Evolutionary conservation across 2,329 filamentous ascomycete species (phyloP).

Genomic region (Cladosporium sp.): DNA sequence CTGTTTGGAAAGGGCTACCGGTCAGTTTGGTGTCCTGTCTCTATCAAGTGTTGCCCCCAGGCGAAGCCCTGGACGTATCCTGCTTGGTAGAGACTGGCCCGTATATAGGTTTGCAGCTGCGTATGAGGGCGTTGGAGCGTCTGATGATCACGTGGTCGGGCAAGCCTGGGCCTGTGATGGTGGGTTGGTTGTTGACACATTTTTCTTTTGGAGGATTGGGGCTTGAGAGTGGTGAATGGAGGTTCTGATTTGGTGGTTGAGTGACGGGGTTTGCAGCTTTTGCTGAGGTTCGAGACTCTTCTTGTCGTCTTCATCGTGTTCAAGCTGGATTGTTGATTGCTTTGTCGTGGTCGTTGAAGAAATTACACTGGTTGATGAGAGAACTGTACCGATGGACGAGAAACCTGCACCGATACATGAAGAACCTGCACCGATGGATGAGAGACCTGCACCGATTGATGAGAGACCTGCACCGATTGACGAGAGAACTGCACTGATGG

Average conservation of each 20-base stretch:
- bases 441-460: too few species aligned
- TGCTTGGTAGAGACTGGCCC: not conserved
- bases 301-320: not conserved
- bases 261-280: not conserved
- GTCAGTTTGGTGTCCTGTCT: not conserved
- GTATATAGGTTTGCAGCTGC: slow-evolving; percentile 5
- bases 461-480: too few species aligned
- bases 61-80: not conserved
- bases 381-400: too few species aligned
- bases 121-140: slow-evolving; percentile 7
- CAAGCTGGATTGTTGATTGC: not conserved
- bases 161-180: slow-evolving; percentile 1
- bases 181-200: not conserved
- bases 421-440: too few species aligned
- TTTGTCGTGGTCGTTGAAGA: not conserved
- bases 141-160: not conserved
- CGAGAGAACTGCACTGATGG: not conserved
- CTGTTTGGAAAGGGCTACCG: not conserved
- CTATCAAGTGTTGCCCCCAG: slow-evolving; percentile 1
- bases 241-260: not conserved
- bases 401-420: too few species aligned
- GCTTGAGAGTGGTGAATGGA: not conserved
- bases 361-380: too few species aligned
- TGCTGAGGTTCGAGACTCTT: not conserved
- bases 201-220: too few species aligned